Evolutionary conservation across 306 rosid genomes (phyloP).

Genomic region (Fagus sylvatica): DNA sequence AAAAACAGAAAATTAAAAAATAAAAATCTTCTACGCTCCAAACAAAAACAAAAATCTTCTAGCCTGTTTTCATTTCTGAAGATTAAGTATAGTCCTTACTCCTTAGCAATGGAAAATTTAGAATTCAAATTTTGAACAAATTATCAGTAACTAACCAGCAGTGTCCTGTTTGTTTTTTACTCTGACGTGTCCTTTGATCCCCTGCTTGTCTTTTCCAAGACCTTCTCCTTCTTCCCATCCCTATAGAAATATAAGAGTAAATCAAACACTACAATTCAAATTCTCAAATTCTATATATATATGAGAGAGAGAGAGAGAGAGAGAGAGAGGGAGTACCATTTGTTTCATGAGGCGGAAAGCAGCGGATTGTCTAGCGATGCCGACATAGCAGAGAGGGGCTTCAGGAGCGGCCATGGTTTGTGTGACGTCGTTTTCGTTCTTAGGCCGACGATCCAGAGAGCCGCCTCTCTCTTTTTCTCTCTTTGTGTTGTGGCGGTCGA

Average conservation of each 20-base stretch:
- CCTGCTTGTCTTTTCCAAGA: slow-evolving; percentile 92
- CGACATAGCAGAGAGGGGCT: slow-evolving; percentile 84
- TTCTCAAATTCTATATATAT: background rate
- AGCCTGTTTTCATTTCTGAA: background rate
- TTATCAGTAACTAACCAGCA: slow-evolving; percentile 45
- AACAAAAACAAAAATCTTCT: no score
- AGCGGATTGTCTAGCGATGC: slow-evolving; percentile 84
- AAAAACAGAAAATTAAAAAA: no score
- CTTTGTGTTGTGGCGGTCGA: slow-evolving; percentile 10
- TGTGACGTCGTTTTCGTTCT: background rate
- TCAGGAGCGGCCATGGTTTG: slow-evolving; percentile 88
- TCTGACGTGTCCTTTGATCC: slow-evolving; percentile 83
- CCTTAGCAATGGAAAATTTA: background rate
- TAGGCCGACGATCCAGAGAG: slow-evolving; percentile 20
- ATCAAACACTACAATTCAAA: background rate
- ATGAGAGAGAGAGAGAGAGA: background rate
- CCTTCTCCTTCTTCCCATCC: slow-evolving; percentile 99
- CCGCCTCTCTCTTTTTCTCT: no score
- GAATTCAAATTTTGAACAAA: background rate
- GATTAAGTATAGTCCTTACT: background rate
- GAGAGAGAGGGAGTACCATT: slow-evolving; percentile 55
- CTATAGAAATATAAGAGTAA: slow-evolving; percentile 21
- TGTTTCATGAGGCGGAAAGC: slow-evolving; percentile 98
- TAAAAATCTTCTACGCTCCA: no score
- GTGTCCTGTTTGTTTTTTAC: slow-evolving; percentile 89